Evolutionary conservation across 208 protist genomes (phyloP).

Genomic region (Naegleria lovaniensis): DNA sequence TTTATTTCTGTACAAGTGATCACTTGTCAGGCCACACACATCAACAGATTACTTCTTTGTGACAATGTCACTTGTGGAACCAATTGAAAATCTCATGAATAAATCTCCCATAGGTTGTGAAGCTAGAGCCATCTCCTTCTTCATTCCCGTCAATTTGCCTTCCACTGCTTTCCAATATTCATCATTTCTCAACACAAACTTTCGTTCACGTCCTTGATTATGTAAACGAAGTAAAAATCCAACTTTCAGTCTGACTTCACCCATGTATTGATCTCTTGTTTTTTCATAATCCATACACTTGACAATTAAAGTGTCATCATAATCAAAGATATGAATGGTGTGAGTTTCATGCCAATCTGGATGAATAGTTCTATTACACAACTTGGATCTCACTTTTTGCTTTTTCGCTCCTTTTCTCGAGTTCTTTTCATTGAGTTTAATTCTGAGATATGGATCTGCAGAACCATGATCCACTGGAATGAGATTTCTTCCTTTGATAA

Average conservation of each 20-base stretch:
- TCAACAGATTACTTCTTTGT: background rate
- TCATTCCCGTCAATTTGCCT: background rate
- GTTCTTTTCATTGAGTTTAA: slow-evolving; percentile 1
- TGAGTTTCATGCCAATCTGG: background rate
- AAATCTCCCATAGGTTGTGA: background rate
- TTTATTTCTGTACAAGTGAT: too few species aligned
- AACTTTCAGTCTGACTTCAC: background rate
- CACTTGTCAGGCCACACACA: too few species aligned
- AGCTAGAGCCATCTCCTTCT: background rate
- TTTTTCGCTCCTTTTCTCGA: background rate
- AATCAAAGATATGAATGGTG: slow-evolving; percentile 1
- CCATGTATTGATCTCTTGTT: slow-evolving; percentile 19
- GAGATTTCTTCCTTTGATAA: background rate
- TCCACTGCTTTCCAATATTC: background rate
- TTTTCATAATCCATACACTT: slow-evolving; percentile 8
- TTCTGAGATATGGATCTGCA: background rate
- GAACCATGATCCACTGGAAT: background rate
- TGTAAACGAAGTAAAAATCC: background rate
- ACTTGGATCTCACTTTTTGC: background rate
- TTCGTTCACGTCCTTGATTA: background rate
- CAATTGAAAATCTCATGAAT: background rate
- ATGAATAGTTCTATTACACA: background rate
- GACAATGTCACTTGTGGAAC: background rate
- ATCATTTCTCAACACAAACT: background rate
- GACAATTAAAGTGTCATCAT: background rate